Evolutionary conservation across 148 eudicot genomes (phyloP).

Genomic region (Rhododendron mucronatum): DNA sequence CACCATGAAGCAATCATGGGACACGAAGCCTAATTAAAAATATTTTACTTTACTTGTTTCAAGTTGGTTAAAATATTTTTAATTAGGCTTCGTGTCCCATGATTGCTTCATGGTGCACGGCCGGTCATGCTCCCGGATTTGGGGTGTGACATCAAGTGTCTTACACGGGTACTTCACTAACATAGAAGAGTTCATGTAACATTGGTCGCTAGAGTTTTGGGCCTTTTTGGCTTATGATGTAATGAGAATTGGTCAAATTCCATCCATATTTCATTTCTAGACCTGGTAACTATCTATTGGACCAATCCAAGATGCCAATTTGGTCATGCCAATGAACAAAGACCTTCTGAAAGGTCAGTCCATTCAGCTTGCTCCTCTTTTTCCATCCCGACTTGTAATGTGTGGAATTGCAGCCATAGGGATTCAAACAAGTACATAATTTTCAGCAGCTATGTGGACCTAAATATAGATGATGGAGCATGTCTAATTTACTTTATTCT

Average conservation of each 20-base stretch:
- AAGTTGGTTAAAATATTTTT: no score
- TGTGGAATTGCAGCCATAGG: neutral
- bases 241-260: neutral
- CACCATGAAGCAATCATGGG: no score
- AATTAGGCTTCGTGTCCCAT: no score
- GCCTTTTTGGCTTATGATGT: neutral
- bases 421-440: neutral
- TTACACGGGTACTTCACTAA: neutral
- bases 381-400: neutral
- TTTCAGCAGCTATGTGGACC: neutral
- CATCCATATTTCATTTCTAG: neutral
- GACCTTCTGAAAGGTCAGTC: neutral
- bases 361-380: neutral
- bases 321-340: neutral
- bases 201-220: neutral
- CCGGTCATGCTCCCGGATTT: no score
- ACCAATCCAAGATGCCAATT: constrained; percentile 2
- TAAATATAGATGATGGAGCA: neutral
- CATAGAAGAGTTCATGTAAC: neutral
- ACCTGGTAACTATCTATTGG: neutral
- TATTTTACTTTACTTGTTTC: no score
- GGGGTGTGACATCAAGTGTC: no score
- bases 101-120: no score
- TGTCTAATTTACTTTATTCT: neutral
- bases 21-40: no score